Percentiles rank a stretch among this genome's conserved stretches.
phyloP scores from a whole-genome alignment of 495 filamentous ascomycete species.

The Cryomyces minteri region DNA sequence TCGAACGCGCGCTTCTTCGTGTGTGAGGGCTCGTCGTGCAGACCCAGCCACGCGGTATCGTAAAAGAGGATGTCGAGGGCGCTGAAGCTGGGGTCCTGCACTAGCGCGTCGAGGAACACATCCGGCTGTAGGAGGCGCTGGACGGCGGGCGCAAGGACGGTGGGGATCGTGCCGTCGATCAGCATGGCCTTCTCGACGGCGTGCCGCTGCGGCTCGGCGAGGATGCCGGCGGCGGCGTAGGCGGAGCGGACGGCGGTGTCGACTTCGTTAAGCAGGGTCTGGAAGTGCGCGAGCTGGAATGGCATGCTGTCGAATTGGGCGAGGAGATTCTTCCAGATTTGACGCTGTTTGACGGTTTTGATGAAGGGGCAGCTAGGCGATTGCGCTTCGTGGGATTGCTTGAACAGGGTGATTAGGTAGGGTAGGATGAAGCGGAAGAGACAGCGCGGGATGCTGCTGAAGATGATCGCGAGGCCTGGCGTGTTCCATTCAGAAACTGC shows the following conservation, averaged over 20 bases:
- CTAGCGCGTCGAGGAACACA: constrained; percentile 3
- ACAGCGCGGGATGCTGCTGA: constrained; percentile 54
- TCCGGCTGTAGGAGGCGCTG: constrained; percentile 3
- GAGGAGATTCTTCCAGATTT: constrained; percentile 1
- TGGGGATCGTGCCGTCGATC: constrained; percentile 7
- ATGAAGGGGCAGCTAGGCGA: neutral
- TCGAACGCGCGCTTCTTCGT: constrained; percentile 2
- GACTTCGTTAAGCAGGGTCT: neutral
- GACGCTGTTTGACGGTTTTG: constrained; percentile 10
- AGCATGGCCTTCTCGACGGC: constrained; percentile 12
- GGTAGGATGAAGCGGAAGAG: constrained; percentile 52
- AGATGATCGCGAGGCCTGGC: constrained; percentile 44
- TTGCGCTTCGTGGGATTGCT: constrained; percentile 1
- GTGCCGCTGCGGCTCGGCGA: constrained; percentile 4
- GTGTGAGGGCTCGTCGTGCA: constrained; percentile 5
- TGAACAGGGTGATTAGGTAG: constrained; percentile 22
- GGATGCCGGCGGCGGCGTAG: constrained; percentile 1
- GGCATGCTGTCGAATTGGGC: neutral
- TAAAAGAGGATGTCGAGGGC: constrained; percentile 7
- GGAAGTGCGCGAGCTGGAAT: neutral
- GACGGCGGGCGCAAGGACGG: constrained; percentile 10
- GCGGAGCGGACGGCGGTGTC: constrained; percentile 5
- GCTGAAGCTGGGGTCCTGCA: neutral
- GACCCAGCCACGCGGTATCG: constrained; percentile 12
- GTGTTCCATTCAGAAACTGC: constrained; percentile 24